Evolutionary conservation across 257 asterid species (phyloP), one percentile per base, ranked within the genome.

Genomic region (Rubia yunnanensis): DNA sequence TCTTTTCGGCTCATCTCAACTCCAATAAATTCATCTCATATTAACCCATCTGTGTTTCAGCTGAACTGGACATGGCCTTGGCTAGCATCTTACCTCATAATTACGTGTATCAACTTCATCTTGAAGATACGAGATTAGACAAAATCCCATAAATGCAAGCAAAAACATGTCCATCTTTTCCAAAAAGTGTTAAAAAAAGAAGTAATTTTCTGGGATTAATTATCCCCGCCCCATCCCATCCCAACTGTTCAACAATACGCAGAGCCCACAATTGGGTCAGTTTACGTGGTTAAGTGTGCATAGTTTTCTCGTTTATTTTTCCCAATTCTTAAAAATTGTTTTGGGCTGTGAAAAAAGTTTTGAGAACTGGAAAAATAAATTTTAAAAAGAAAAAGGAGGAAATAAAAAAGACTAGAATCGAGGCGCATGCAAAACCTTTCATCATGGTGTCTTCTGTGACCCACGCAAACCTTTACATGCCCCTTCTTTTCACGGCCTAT

Each of bases 371-470:
- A 44, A 44, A 44, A 38, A 66, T 49, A 22, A 10, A 50, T 18
- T 50, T 18, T 18, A 50, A 49, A n/a, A 22, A 50, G 27, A 22
- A 53, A n/a, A 68, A 55, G 55, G 28, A 4, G 17, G 7, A 46
- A n/a, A 56, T 26, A 22, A 61, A 63, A 56, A 24, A 66, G 39
- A 64, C 69, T 74, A 81, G 70, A 71, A 81, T 78, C 86, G 88
- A 77, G 83, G 82, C 90, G 89, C 96, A 86, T 88, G 96, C 91
- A 86, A 78, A 71, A 52, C 49, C 74, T 63, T 57, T 78, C 78
- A 88, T 86, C 78, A 88, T 86, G 69, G 63, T 83, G 96, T 86
- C 79, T 76, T 85, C 82, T 72, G 63, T 71, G 67, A 39, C 80
- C 81, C 81, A 77, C 77, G 83, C 91, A 72, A 63, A 65, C 60